Percentiles rank a stretch among this genome's conserved stretches.
Evolutionary conservation across 2,329 filamentous ascomycete genomes (phyloP).

Genomic region (Calonectria hongkongensis): DNA sequence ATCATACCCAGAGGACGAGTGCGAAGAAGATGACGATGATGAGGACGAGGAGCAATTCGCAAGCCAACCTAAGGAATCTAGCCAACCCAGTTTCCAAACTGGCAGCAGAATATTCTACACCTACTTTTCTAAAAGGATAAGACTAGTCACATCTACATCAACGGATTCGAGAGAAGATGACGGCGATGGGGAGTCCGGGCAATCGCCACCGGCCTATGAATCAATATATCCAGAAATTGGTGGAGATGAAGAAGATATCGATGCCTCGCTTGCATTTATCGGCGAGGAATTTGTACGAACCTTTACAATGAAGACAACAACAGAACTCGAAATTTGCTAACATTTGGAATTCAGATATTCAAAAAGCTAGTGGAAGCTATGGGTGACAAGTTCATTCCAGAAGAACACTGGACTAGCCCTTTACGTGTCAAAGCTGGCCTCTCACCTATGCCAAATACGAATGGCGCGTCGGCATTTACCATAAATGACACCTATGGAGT

Average conservation of each 20-base stretch:
- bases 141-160: background rate
- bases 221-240: background rate
- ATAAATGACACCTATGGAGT: background rate
- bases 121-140: background rate
- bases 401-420: constrained; percentile 4
- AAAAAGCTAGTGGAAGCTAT: background rate
- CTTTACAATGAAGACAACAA: background rate
- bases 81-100: background rate
- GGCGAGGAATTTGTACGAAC: constrained; percentile 8
- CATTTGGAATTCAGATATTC: background rate
- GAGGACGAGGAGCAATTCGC: background rate
- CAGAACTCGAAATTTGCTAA: background rate
- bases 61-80: background rate
- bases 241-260: background rate
- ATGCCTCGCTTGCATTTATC: background rate
- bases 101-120: background rate
- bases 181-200: background rate
- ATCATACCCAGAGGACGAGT: background rate
- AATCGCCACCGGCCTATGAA: background rate
- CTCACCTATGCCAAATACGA: background rate
- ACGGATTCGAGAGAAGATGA: background rate
- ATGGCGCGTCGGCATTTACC: background rate
- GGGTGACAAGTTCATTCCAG: constrained; percentile 1
- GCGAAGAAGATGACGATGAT: background rate
- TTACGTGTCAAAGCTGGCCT: constrained; percentile 4